phyloP scores from a whole-genome alignment of 2,329 filamentous ascomycete species.

The Davidsoniella eucalypti region DNA sequence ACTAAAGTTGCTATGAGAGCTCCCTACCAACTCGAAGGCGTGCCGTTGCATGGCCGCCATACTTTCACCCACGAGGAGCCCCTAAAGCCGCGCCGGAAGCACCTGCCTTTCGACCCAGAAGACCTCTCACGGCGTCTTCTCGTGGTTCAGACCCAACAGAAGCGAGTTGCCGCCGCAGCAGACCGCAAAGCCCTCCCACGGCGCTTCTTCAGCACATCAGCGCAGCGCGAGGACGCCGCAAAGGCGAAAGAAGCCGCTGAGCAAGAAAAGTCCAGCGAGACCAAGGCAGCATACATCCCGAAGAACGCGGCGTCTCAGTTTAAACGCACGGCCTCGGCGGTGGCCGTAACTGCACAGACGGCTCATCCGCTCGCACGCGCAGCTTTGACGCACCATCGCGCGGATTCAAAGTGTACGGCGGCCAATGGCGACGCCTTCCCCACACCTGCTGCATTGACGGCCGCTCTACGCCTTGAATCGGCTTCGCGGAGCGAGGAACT shows the following conservation, averaged over 20 bases:
- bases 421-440: not conserved
- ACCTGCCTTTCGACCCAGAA: conserved; percentile 31
- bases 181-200: conserved; percentile 5
- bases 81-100: conserved; percentile 14
- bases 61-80: conserved; percentile 13
- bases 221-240: conserved; percentile 12
- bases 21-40: conserved; percentile 1
- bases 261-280: conserved; percentile 9
- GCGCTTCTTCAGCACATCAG: conserved; percentile 4
- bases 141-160: conserved; percentile 33
- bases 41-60: conserved; percentile 1
- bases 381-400: not conserved
- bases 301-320: conserved; percentile 39
- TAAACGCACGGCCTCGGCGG: conserved; percentile 33
- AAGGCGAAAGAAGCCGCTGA: not conserved
- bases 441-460: not conserved
- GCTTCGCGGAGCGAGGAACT: not conserved
- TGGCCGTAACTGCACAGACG: conserved; percentile 14
- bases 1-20: conserved; percentile 4
- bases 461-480: not conserved
- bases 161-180: conserved; percentile 21
- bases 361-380: not conserved
- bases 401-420: not conserved
- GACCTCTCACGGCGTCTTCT: conserved; percentile 37
- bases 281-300: conserved; percentile 27